Conservation (phyloP, 352 stramenopile species). For the Phytophthora sojae region DNA sequence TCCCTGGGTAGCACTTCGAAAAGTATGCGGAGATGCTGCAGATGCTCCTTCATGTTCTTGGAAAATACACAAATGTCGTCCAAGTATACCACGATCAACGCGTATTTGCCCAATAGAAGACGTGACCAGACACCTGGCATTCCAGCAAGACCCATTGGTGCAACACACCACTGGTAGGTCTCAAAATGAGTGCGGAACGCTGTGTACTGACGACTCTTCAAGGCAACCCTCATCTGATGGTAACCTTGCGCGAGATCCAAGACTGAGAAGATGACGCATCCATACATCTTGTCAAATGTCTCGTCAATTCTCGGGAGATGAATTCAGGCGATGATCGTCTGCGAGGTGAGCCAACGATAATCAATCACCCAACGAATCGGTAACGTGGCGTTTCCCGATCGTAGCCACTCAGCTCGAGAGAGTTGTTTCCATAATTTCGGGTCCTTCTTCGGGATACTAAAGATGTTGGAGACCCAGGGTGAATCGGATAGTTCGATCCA, state of each 20-base stretch:
- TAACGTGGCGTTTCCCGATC: conserved; percentile 13
- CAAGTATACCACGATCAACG: conserved; percentile 48
- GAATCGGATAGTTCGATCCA: conserved; percentile 39
- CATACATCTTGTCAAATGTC: conserved; percentile 23
- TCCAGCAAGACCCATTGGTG: conserved; percentile 45
- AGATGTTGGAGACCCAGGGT: conserved; percentile 35
- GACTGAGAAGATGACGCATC: conserved; percentile 26
- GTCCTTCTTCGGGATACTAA: conserved; percentile 34
- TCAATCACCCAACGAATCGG: conserved; percentile 30
- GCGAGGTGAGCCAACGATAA: conserved; percentile 20
- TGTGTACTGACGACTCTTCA: conserved; percentile 30
- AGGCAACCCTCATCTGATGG: conserved; percentile 33
- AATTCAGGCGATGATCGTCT: conserved; percentile 21
- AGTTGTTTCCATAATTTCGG: conserved; percentile 7
- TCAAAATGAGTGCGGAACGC: conserved; percentile 45
- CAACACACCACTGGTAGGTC: conserved; percentile 53
- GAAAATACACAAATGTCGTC: conserved; percentile 52
- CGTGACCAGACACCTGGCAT: conserved; percentile 53
- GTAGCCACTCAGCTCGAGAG: conserved; percentile 26
- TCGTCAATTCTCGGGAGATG: conserved; percentile 26
- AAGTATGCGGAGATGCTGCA: conserved; percentile 27
- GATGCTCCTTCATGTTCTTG: conserved; percentile 13
- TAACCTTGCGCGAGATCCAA: conserved; percentile 46
- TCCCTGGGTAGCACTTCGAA: too few species aligned
- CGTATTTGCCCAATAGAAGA: conserved; percentile 39